Conservation (phyloP, 768 basidiomycete species). For the Amanita exitialis region DNA sequence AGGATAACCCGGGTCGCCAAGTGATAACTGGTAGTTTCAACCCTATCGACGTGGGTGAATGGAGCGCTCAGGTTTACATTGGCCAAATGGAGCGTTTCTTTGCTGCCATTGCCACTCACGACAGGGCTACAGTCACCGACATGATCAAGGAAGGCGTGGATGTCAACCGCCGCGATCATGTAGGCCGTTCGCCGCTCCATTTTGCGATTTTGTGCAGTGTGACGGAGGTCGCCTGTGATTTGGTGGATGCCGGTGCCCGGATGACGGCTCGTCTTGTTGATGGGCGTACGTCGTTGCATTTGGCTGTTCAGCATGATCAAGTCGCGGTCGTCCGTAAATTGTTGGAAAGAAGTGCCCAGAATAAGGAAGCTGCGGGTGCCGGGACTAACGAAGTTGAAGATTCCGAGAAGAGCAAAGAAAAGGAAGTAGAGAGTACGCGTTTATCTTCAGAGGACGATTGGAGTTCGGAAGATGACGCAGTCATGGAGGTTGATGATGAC, state of each 20-base stretch:
- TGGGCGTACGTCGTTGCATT: constrained; percentile 44
- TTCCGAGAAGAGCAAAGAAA: constrained; percentile 15
- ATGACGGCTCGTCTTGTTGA: constrained; percentile 49
- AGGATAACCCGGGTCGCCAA: constrained; percentile 53
- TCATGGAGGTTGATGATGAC: constrained; percentile 22
- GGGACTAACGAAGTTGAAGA: constrained; percentile 16
- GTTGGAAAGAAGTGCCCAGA: constrained; percentile 35
- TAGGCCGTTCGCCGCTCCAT: constrained; percentile 52
- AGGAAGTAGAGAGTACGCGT: constrained; percentile 13
- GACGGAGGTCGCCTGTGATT: constrained; percentile 33
- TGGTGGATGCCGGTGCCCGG: constrained; percentile 45
- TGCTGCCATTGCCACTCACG: constrained; percentile 37
- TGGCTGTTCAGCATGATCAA: constrained; percentile 41
- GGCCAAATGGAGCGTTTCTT: constrained; percentile 46
- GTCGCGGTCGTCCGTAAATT: constrained; percentile 35
- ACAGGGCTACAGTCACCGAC: constrained; percentile 27
- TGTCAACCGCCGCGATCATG: constrained; percentile 47
- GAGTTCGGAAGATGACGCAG: constrained; percentile 34
- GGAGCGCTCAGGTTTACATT: constrained; percentile 53
- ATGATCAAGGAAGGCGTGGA: constrained; percentile 34
- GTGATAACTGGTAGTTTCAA: constrained; percentile 54
- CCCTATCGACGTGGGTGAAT: constrained; percentile 58
- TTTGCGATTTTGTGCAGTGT: constrained; percentile 40
- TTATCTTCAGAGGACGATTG: constrained; percentile 41
- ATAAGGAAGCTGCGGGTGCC: constrained; percentile 19